phyloP scores from a whole-genome alignment of 208 protist species.

The Wallacemonas sp. region DNA sequence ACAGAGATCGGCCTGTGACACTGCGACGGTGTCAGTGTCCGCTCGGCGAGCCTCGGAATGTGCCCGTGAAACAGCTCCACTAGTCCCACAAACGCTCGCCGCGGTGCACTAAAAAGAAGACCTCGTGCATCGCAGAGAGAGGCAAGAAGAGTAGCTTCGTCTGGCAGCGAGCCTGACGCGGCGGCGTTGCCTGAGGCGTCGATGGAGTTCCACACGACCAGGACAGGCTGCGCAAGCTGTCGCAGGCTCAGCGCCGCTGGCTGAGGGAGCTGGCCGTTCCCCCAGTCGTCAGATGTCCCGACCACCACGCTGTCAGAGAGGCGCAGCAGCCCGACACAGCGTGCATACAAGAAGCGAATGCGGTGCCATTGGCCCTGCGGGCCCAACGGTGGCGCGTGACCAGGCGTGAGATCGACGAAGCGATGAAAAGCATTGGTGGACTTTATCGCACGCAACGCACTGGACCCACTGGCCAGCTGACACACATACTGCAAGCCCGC shows the following conservation, averaged over 20 bases:
- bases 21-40: constrained; percentile 11
- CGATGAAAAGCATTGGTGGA: not conserved
- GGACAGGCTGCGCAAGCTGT: not conserved
- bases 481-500: constrained; percentile 26
- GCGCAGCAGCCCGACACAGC: constrained; percentile 31
- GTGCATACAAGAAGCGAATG: constrained; percentile 29
- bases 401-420: not conserved
- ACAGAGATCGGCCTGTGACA: constrained; percentile 9
- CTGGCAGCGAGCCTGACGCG: not conserved
- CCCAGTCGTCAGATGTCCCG: not conserved
- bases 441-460: constrained; percentile 19
- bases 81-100: constrained; percentile 24
- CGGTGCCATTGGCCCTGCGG: not conserved
- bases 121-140: constrained; percentile 36
- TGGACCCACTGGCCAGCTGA: constrained; percentile 23
- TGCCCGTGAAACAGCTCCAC: constrained; percentile 33
- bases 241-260: not conserved
- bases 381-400: constrained; percentile 6
- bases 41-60: constrained; percentile 19
- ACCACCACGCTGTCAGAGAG: constrained; percentile 6
- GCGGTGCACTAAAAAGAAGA: constrained; percentile 33
- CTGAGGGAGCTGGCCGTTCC: not conserved
- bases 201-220: not conserved
- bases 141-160: not conserved
- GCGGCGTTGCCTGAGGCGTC: not conserved